Base-by-base conservation (phyloP, 441 rosid species). In the Geranium incanum region DNA sequence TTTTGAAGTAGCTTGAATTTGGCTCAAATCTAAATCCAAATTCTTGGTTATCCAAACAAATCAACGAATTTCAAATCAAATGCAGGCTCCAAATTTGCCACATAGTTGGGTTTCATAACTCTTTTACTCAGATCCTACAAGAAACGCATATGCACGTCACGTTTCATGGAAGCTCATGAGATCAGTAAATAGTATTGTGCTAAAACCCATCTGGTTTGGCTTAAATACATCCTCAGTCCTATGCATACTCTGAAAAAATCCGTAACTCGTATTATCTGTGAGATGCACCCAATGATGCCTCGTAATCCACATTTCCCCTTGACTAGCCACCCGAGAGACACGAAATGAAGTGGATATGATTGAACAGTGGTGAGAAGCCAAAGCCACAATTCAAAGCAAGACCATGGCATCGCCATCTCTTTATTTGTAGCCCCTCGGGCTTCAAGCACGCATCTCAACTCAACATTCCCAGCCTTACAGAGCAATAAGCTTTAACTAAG, bases 391-490 rank as follows among this genome's bases (percentile, higher is more conserved):
- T 38, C 41, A 52, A 52, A 52, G 19, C 60, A 52, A 52, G 15
- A 52, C 60, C 60, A 52, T 4, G 41, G 8, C 41, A 38, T 38
- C 3, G 41, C 41, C 41, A 38, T 6, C 41, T 38, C 5, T 38
- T 38, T 38, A 38, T 6, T 38, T 6, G 41, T 38, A 38, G 6
- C 41, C 41, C 8, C 41, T 6, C 41, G 6, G 50, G 2, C 55
- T 45, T 9, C 55, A 45, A 45, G 55, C 55, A 45, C 13, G 55
- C 64, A 57, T 18, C 33, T 6, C 21, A 18, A 59, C 64, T 3
- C 64, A 59, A 59, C 64, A 59, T 59, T 59, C 28, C 64, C 28
- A 59, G 33, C 64, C 1, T 59, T 6, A 59, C 33, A 59, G 33
- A 59, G 11, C 64, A 59, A 59, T 59, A 59, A 21, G 19, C 13